A percentile compares a stretch with the other conserved stretches of the same genome.
These are phyloP conservation scores for Suillus lakei DNA, from an alignment of 768 basidiomycete genomes.

Conservation along the genomic window DNA sequence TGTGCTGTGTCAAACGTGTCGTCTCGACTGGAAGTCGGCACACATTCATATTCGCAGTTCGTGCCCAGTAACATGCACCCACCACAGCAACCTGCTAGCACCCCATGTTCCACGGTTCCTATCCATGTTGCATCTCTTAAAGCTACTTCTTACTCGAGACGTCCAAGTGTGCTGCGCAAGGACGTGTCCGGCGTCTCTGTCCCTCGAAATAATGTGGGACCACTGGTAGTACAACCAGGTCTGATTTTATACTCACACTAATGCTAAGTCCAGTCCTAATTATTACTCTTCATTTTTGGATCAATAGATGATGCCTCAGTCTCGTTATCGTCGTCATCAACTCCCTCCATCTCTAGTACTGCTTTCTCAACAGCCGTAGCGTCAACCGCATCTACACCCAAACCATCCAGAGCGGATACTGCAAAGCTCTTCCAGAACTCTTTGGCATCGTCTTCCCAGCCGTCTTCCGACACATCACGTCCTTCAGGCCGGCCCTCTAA, in stretches of 20 bases:
- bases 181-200: constrained; percentile 74
- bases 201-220: constrained; percentile 62
- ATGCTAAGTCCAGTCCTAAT: constrained; percentile 8
- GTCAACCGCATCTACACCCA: constrained; percentile 34
- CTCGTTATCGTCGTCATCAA: too few relatives aligned
- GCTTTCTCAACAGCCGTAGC: constrained; percentile 36
- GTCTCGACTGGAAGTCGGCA: constrained; percentile 48
- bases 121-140: constrained; percentile 49
- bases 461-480: constrained; percentile 59
- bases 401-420: constrained; percentile 44
- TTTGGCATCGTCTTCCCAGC: constrained; percentile 46
- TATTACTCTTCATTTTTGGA: constrained; percentile 54
- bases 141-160: constrained; percentile 70
- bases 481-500: constrained; percentile 58
- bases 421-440: constrained; percentile 46
- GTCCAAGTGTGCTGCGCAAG: constrained; percentile 74
- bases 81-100: constrained; percentile 46
- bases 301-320: too few relatives aligned
- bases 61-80: constrained; percentile 52
- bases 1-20: too few relatives aligned
- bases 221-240: constrained; percentile 74
- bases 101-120: constrained; percentile 70
- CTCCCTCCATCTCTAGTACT: constrained; percentile 32
- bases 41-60: constrained; percentile 52
- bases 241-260: constrained; percentile 27